Percentiles rank a stretch among this genome's conserved stretches.
phyloP scores from a whole-genome alignment of 345 rosid species.

The Camelina sativa region DNA sequence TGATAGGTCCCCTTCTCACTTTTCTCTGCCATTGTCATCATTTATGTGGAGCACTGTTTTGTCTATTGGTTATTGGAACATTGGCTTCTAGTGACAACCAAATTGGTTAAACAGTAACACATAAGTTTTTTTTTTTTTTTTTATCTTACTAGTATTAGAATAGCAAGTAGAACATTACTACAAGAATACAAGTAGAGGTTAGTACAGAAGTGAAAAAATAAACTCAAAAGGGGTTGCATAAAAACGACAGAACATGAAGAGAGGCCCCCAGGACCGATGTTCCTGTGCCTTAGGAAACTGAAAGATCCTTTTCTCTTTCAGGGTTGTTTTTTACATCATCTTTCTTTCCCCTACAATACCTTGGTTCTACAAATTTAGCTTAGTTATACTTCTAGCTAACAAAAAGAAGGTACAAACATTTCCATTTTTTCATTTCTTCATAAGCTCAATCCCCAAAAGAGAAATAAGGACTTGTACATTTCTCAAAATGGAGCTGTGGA shows the following conservation, averaged over 20 bases:
- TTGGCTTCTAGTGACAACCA: constrained; percentile 29
- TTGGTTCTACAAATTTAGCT: constrained; percentile 40
- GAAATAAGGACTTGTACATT: constrained; percentile 37
- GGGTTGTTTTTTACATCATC: constrained; percentile 1
- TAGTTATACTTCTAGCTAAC: constrained; percentile 36
- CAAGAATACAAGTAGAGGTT: constrained; percentile 32
- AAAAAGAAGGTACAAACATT: constrained; percentile 37
- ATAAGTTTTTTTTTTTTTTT: background rate
- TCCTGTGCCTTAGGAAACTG: constrained; percentile 43
- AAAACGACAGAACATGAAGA: constrained; percentile 38
- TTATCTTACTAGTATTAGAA: constrained; percentile 22
- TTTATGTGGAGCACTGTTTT: constrained; percentile 42
- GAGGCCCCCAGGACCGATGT: constrained; percentile 39
- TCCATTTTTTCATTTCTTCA: constrained; percentile 39
- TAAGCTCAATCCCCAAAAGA: constrained; percentile 34
- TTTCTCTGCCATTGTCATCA: constrained; percentile 35
- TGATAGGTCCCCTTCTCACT: constrained; percentile 34
- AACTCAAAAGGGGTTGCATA: background rate
- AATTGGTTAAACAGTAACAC: constrained; percentile 22
- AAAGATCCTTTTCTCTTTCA: constrained; percentile 37
- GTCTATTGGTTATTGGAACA: constrained; percentile 33
- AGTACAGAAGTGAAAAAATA: constrained; percentile 29
- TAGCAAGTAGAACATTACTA: constrained; percentile 33
- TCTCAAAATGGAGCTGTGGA: constrained; percentile 84
- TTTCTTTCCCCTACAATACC: constrained; percentile 33